phyloP scores from a whole-genome alignment of 192 early-diverging fungal species.

The Umbelopsis isabellina region DNA sequence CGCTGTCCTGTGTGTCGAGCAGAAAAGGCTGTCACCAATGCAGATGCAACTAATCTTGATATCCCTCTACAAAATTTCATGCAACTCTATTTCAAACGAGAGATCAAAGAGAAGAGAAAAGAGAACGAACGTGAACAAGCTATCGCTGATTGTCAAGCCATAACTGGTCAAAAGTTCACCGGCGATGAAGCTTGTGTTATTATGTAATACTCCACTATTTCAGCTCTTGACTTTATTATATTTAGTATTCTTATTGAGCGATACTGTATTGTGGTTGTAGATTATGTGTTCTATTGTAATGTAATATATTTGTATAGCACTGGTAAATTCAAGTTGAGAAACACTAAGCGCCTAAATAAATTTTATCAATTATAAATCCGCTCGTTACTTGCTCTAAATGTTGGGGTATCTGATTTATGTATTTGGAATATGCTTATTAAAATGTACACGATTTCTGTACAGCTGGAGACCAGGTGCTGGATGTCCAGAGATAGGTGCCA shows the following conservation, averaged over 20 bases:
- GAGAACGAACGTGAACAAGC: constrained; percentile 68
- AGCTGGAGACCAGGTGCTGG: neutral
- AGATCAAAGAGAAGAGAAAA: constrained; percentile 71
- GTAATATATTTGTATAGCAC: too few species aligned
- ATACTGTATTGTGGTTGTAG: too few species aligned
- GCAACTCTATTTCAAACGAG: constrained; percentile 78
- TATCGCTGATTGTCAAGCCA: constrained; percentile 53
- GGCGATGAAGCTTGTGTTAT: constrained; percentile 3
- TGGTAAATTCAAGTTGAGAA: too few species aligned
- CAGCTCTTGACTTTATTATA: too few species aligned
- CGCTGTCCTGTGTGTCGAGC: constrained; percentile 79
- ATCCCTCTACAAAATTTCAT: constrained; percentile 68
- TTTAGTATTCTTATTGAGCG: too few species aligned
- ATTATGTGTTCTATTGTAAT: neutral
- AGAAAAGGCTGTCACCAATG: constrained; percentile 60
- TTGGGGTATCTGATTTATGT: too few species aligned
- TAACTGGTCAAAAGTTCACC: constrained; percentile 47
- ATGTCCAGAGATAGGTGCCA: constrained; percentile 47
- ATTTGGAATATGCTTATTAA: neutral
- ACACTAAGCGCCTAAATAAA: too few species aligned
- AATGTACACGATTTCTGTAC: constrained; percentile 1
- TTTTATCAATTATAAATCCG: too few species aligned
- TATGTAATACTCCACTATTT: neutral
- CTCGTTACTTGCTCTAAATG: too few species aligned
- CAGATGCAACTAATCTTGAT: constrained; percentile 65